Base-by-base conservation (phyloP, 2,329 filamentous ascomycete genomes). In the Colletotrichum tabaci region DNA sequence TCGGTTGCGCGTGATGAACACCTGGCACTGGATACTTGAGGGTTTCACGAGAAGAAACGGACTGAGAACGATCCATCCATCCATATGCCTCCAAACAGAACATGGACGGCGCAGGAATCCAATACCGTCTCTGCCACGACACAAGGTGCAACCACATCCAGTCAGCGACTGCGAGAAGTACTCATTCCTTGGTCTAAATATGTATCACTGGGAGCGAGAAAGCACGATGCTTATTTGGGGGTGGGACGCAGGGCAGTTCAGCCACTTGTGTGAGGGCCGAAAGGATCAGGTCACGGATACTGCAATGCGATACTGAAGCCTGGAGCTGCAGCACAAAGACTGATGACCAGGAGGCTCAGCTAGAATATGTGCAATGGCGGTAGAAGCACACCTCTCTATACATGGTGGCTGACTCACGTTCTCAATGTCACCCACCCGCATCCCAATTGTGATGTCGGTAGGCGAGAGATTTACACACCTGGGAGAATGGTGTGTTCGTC, bases 271-370 rank as follows among this genome's bases (percentile, higher is more conserved):
- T 26, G n/a, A 30, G 30, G 30, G 30, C 30, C 30, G 30, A 30
- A 30, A 30, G 30, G 30, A 9, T 30, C 30, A 30, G 7, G 30
- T 30, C 30, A 30, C 7, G 30, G 30, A 58, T 30, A 58, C n/a
- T 49, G 64, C 57, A n/a, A 67, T 67, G 68, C 58, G 52, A 71
- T 71, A 58, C 57, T 57, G 68, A 63, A 60, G 68, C 58, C 68
- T 68, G 58, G 21, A 46, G 65, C 65, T 53, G 61, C 55, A 49
- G 46, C 46, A 60, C 52, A 62, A 63, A 62, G 64, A 52, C 42
- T 18, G 49, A 57, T 52, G 52, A 42, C 50, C 64, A 67, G 58
- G 65, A 63, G 64, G 65, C 38, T 68, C 68, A 21, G 58, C 46
- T 8, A 30, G 42, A 52, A 23, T 8, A 58, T 46, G 35, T 21